Percentiles rank a stretch among this genome's conserved stretches.
These are phyloP conservation scores for Penicillium crystallinum DNA, from an alignment of 495 filamentous ascomycete genomes.

Conservation along the genomic window DNA sequence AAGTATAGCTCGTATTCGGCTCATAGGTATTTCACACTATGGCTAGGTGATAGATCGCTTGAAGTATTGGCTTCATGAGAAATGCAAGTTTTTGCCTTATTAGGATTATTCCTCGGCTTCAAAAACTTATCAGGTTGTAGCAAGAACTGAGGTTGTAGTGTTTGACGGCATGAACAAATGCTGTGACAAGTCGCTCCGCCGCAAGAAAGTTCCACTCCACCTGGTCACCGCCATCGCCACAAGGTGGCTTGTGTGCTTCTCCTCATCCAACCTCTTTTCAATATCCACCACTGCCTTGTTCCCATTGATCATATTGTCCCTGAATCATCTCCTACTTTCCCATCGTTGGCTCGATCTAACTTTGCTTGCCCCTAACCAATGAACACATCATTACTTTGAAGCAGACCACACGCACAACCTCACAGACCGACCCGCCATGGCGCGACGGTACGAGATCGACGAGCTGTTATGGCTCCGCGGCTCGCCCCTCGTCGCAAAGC, in stretches of 20 bases:
- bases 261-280: conserved; percentile 18
- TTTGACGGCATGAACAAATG: too few relatives aligned
- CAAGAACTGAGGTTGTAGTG: too few relatives aligned
- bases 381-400: conserved; percentile 28
- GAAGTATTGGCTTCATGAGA: too few relatives aligned
- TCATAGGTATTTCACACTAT: too few relatives aligned
- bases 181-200: too few relatives aligned
- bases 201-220: conserved; percentile 24
- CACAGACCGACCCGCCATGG: conserved; percentile 38
- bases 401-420: conserved; percentile 23
- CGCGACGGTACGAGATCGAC: conserved; percentile 69
- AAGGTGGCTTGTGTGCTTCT: conserved; percentile 29
- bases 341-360: neutral
- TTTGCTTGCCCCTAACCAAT: conserved; percentile 22
- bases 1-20: too few relatives aligned
- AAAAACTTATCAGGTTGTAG: too few relatives aligned
- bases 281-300: neutral
- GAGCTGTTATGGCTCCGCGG: conserved; percentile 71
- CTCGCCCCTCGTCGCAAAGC: conserved; percentile 83
- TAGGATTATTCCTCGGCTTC: too few relatives aligned
- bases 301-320: neutral
- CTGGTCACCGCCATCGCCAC: conserved; percentile 32
- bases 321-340: neutral
- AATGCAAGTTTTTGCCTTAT: too few relatives aligned
- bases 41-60: too few relatives aligned